phyloP scores from a whole-genome alignment of 805 yeast species.

The Torulaspora delbrueckii region DNA sequence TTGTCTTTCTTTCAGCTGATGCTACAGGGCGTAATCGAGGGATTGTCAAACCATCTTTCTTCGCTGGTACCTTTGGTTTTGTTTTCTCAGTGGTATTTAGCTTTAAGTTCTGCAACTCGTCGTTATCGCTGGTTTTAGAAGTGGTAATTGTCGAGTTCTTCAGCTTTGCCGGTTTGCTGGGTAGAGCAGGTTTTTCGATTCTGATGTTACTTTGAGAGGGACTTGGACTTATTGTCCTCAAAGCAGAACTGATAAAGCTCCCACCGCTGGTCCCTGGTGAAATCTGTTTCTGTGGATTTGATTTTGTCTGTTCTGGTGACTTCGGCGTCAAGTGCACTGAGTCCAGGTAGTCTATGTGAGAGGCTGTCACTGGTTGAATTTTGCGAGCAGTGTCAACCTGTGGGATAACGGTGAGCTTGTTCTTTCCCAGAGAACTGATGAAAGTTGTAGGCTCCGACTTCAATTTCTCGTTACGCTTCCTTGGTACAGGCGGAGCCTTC shows the following conservation, averaged over 20 bases:
- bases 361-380: not conserved
- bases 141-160: not conserved
- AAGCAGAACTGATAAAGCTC: constrained; percentile 25
- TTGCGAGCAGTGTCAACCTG: not conserved
- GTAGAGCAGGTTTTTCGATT: constrained; percentile 15
- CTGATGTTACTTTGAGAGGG: constrained; percentile 1
- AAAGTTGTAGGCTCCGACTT: constrained; percentile 9
- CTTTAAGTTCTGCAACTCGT: constrained; percentile 3
- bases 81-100: constrained; percentile 8
- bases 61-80: constrained; percentile 17
- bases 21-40: constrained; percentile 20
- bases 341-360: constrained; percentile 21
- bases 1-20: not conserved
- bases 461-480: constrained; percentile 1
- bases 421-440: constrained; percentile 19
- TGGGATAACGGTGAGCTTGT: constrained; percentile 15
- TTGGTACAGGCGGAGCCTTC: constrained; percentile 10
- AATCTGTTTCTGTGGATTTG: not conserved
- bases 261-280: not conserved
- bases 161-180: constrained; percentile 12
- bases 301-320: not conserved
- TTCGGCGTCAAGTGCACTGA: constrained; percentile 18
- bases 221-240: constrained; percentile 7
- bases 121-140: not conserved
- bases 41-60: constrained; percentile 10